Evolutionary conservation across 352 stramenopile genomes (phyloP).

Genomic region (Phytophthora vignae): DNA sequence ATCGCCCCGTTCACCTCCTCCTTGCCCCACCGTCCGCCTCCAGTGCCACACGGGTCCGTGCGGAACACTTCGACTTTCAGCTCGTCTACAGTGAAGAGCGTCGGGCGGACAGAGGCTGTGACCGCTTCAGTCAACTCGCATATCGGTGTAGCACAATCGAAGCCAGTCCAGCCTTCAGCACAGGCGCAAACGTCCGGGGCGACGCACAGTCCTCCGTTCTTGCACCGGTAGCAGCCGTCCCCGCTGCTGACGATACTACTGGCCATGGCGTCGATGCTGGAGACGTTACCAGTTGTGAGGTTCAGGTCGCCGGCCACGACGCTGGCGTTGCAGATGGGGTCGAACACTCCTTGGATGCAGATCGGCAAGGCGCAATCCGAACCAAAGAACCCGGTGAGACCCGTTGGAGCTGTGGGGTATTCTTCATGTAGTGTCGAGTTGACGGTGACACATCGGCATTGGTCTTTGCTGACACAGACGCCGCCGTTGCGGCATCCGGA

Average conservation of each 20-base stretch:
- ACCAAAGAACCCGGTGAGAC: slow-evolving; percentile 93
- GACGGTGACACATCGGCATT: slow-evolving; percentile 92
- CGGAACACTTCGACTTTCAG: slow-evolving; percentile 94
- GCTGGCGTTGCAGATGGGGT: slow-evolving; percentile 87
- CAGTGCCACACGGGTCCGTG: slow-evolving; percentile 92
- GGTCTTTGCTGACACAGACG: slow-evolving; percentile 93
- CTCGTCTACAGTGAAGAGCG: slow-evolving; percentile 96
- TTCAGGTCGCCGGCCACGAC: slow-evolving; percentile 50
- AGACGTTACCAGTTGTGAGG: slow-evolving; percentile 26
- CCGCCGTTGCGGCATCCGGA: slow-evolving; percentile 93
- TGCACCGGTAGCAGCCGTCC: slow-evolving; percentile 95
- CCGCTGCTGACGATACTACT: slow-evolving; percentile 41
- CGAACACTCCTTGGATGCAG: slow-evolving; percentile 95
- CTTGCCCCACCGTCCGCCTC: slow-evolving; percentile 77
- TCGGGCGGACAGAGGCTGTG: slow-evolving; percentile 64
- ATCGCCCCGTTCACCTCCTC: slow-evolving; percentile 74
- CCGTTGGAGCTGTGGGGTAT: slow-evolving; percentile 74
- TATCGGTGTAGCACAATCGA: slow-evolving; percentile 94
- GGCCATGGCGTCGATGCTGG: slow-evolving; percentile 40
- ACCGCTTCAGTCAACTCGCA: slow-evolving; percentile 73
- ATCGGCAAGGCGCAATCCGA: slow-evolving; percentile 95
- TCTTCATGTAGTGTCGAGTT: slow-evolving; percentile 84
- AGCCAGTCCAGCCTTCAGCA: slow-evolving; percentile 93
- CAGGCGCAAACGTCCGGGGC: slow-evolving; percentile 93
- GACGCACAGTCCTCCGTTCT: slow-evolving; percentile 94